A percentile compares a stretch with the other conserved stretches of the same genome.
phyloP scores from a whole-genome alignment of 2,329 filamentous ascomycete genomes.

The Leptographium radiaticola region DNA sequence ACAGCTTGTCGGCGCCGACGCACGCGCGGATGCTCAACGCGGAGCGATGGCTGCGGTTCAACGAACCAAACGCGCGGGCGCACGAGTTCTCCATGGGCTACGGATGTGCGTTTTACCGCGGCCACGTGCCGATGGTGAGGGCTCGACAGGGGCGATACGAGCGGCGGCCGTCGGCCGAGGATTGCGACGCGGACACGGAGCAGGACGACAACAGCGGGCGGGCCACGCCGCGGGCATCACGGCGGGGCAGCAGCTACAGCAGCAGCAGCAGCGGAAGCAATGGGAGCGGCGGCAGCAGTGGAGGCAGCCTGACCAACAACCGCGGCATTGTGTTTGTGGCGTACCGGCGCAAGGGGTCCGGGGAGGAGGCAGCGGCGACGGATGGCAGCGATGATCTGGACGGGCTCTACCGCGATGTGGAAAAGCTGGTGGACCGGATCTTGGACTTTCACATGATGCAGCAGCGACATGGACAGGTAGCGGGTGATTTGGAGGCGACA shows the following conservation, averaged over 20 bases:
- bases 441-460: conserved; percentile 29
- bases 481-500: background rate
- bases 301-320: conserved; percentile 19
- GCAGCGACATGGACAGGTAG: conserved; percentile 8
- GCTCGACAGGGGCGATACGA: background rate
- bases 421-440: conserved; percentile 38
- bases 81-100: conserved; percentile 39
- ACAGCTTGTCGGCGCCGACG: conserved; percentile 35
- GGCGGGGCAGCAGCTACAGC: background rate
- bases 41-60: conserved; percentile 40
- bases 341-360: conserved; percentile 32
- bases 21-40: conserved; percentile 36
- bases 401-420: conserved; percentile 34
- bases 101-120: conserved; percentile 38
- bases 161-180: conserved; percentile 7
- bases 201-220: conserved; percentile 8
- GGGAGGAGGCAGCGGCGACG: conserved; percentile 13
- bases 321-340: conserved; percentile 44
- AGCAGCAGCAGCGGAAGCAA: background rate
- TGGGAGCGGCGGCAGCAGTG: background rate
- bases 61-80: conserved; percentile 25
- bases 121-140: conserved; percentile 13
- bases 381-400: conserved; percentile 28
- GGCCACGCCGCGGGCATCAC: background rate
- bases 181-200: conserved; percentile 14